Base-by-base conservation (phyloP, 116 monocot species). In the Cymodocea nodosa region DNA sequence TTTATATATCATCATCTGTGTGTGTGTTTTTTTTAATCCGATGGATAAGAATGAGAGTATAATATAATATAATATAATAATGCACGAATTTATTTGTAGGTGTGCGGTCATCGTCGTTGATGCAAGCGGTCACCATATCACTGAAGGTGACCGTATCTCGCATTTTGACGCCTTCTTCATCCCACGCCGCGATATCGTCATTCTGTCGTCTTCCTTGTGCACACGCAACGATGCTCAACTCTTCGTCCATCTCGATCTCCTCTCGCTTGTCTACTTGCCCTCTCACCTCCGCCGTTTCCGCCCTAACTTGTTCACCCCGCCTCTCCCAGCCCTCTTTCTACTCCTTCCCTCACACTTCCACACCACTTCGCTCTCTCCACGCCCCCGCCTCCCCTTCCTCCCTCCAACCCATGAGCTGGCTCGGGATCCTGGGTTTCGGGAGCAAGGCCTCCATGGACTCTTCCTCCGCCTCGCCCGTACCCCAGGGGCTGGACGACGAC, bases 401-500 rank as follows among this genome's bases (percentile, higher is more conserved):
- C 55, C 15, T 56, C 50, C 51, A 40, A 30, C 50, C 74, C 10
- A 86, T 81, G 86, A 90, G 68, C 72, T 90, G 81, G 86, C 68
- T 86, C 13, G 77, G 71, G 10, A 86, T 74, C 65, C 80, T 85
- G 30, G 80, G 82, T 37, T 68, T 75, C 68, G 73, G 79, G 18
- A 56, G 16, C 64, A 63, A 75, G n/a, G 67, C 78, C 6, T 9
- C 75, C 52, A 10, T 20, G 63, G 74, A 57, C 64, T 25, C 71
- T 18, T 60, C 50, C 51, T 49, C 64, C 24, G 64, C 56, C 15
- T 75, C 89, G 60, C 60, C 79, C 23, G 68, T 78, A 57, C 75
- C 82, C 37, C 82, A 75, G 72, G 76, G 79, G 0, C 81, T 81
- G 6, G 90, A 90, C 50, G 80, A 83, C 14, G 85, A 90, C 68